Evolutionary conservation across 352 stramenopile species (phyloP), one percentile per base, ranked within the genome.

Genomic region (Pythium vanterpoolii): DNA sequence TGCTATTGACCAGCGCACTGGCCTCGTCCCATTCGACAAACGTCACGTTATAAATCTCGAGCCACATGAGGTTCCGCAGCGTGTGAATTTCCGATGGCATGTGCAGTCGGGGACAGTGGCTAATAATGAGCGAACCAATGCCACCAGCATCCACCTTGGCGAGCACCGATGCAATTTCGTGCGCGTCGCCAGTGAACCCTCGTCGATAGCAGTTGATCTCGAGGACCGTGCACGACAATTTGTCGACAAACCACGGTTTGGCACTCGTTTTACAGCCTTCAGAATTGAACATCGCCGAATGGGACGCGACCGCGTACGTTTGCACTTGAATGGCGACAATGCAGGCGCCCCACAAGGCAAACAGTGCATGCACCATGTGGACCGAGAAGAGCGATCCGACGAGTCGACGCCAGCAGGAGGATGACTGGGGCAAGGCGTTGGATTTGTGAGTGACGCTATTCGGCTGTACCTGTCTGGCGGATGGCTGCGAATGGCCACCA

Each of bases 181-280:
- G 8, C 0, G 23, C 27, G 5, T 26, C 1, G 1, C 63, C 63
- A 5, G 2, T 33, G 40, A 67, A 46, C 1, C 42, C 57, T 6
- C 46, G 56, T 21, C 56, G 57, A 28, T 67, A 38, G 48, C 63
- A 71, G 52, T 71, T 71, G 57, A 71, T 66, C 38, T 67, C 63
- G 2, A 71, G 43, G 1, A 72, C 43, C 13, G 59, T 64, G 36
- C 64, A 72, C 5, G 64, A 63, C 19, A 59, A 62, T 11, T 72
- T 31, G 40, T 47, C 3, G 0, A 58, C 44, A 16, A 72, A 54
- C 64, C 64, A 72, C 31, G 64, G 64, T 11, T 54, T 48, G 5
- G 60, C 57, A 26, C 33, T 46, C 9, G 64, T 52, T 55, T 72
- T 72, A 54, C 64, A 72, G 11, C 64, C 56, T 1, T 34, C 23